These are phyloP conservation scores for Clavaria fumosa DNA, from an alignment of 768 basidiomycete species.

Conservation along the genomic window DNA sequence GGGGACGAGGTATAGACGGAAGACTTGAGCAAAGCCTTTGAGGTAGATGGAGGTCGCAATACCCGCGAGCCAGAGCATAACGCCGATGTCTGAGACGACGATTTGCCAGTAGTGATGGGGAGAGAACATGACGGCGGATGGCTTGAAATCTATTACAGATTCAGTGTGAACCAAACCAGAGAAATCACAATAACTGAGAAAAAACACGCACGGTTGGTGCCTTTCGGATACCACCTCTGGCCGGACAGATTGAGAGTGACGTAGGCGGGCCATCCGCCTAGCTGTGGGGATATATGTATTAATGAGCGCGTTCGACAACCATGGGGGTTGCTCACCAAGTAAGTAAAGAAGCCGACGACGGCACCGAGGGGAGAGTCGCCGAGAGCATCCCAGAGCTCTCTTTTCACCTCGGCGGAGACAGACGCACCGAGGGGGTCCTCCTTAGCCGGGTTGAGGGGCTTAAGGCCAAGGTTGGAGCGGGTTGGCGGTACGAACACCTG, in stretches of 20 bases:
- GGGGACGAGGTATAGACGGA: conserved; percentile 70
- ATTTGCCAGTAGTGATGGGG: conserved; percentile 66
- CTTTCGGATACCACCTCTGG: conserved; percentile 61
- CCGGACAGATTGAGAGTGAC: conserved; percentile 73
- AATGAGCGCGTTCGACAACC: too few relatives aligned
- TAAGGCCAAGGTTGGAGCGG: conserved; percentile 54
- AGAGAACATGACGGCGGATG: conserved; percentile 67
- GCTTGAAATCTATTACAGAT: conserved; percentile 47
- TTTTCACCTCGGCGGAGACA: conserved; percentile 49
- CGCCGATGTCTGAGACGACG: conserved; percentile 69
- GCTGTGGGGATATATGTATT: conserved; percentile 21
- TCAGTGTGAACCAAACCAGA: too few relatives aligned
- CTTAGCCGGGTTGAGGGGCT: conserved; percentile 47
- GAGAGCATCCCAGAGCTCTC: conserved; percentile 70
- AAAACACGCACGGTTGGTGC: conserved; percentile 56
- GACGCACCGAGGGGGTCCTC: conserved; percentile 52
- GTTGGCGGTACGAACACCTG: conserved; percentile 92
- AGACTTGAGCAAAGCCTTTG: conserved; percentile 56
- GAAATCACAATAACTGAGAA: not conserved
- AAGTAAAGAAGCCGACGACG: conserved; percentile 32
- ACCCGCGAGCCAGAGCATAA: conserved; percentile 53
- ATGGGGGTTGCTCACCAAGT: conserved; percentile 35
- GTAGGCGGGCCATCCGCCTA: conserved; percentile 81
- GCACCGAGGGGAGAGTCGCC: conserved; percentile 83
- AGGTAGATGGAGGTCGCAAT: conserved; percentile 39